Evolutionary conservation across 768 basidiomycete genomes (phyloP).

Genomic region (Suillus weaverae): DNA sequence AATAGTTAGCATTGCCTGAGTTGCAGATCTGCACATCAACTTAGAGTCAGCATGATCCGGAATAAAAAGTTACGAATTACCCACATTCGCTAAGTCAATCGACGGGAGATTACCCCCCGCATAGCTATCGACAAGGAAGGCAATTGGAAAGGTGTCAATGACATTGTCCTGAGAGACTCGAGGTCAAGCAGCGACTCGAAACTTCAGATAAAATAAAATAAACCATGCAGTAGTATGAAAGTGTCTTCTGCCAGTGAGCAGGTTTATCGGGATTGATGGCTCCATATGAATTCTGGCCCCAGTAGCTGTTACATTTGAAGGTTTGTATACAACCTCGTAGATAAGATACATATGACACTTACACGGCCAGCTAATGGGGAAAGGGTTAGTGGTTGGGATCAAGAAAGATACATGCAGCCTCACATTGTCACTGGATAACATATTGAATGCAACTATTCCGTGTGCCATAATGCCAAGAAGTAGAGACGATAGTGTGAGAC

Average conservation of each 20-base stretch:
- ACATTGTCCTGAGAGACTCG: constrained; percentile 44
- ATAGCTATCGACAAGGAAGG: constrained; percentile 62
- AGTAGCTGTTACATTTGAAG: constrained; percentile 24
- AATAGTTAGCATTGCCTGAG: constrained; percentile 52
- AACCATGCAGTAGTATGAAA: constrained; percentile 35
- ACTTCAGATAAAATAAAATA: neutral
- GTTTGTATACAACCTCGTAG: neutral
- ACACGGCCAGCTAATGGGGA: constrained; percentile 24
- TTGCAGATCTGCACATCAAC: constrained; percentile 55
- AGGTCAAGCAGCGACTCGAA: neutral
- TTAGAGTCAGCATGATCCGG: neutral
- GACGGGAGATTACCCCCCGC: constrained; percentile 56
- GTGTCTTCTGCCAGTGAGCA: constrained; percentile 31
- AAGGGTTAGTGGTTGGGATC: neutral
- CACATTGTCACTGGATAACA: constrained; percentile 25
- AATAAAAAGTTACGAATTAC: constrained; percentile 5
- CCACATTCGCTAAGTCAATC: constrained; percentile 60
- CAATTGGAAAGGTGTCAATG: constrained; percentile 60
- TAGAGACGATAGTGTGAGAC: neutral
- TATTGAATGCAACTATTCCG: constrained; percentile 21
- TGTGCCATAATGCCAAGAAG: neutral
- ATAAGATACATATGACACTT: constrained; percentile 2
- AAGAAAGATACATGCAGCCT: constrained; percentile 3
- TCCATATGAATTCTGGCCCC: constrained; percentile 68
- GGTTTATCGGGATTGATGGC: constrained; percentile 40